Evolutionary conservation across 148 eudicot genomes (phyloP), one percentile per base, ranked within the genome.

Genomic region (Chenopodium quinoa): DNA sequence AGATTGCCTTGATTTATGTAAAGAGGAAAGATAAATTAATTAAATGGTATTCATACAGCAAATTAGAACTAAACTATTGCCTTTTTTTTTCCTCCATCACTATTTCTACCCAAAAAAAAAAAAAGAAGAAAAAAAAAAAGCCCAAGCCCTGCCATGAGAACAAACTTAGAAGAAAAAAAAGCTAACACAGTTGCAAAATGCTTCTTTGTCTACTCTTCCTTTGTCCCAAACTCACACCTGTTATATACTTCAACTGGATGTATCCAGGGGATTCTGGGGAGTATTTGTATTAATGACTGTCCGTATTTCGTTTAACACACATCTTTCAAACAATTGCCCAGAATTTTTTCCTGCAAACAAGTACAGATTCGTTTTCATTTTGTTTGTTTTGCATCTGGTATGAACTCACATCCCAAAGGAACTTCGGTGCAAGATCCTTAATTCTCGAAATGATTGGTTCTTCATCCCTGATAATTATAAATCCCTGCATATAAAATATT

Each of bases 281-380:
- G 13, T 62, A 62, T 27, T 27, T 25, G 71, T 11, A 68, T 17
- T 27, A 68, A 10, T 62, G 47, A 80, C 27, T 11, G 75, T 75
- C 58, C 6, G 75, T 66, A 78, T 56, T 58, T 48, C 20, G 27
- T 9, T 3, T 2, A 40, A 71, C 63, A 74, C 29, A 46, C 23
- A 70, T 56, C 60, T 17, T 70, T 90, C 69, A 92, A 47, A 88
- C 73, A 17, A 94, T 89, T 27, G 92, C 95, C 99, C 99, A 96
- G 83, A 94, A 94, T 79, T 87, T 93, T 91, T 96, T 92, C 81
- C 88, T 86, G 86, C 99, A 95, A 63, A 95, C 87, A 52, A 96
- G 77, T 32, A 94, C 92, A 8, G 88, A 69, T 82, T 93, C 95
- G 37, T 54, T 82, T 82, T 82, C 85, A 83, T 86, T 89, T 75